These are phyloP conservation scores for Phaeosphaeria sp. DNA, from an alignment of 2,329 filamentous ascomycete genomes.

Conservation along the genomic window DNA sequence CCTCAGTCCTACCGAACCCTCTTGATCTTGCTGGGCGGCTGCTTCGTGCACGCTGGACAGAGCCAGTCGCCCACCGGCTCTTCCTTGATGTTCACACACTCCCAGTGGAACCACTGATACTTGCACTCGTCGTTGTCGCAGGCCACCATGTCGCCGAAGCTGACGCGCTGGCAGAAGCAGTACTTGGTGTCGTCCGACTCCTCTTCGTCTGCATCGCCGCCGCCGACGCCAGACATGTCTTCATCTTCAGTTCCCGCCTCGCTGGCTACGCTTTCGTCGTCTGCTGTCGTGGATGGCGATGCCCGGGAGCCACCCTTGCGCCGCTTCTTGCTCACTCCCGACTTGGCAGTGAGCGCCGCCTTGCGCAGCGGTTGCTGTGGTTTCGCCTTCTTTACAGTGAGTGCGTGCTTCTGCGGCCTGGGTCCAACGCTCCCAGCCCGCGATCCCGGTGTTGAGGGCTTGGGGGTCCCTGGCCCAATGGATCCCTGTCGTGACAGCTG, in stretches of 20 bases:
- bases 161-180: slow-evolving; percentile 82
- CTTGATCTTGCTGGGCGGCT: slow-evolving; percentile 51
- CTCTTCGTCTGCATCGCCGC: slow-evolving; percentile 60
- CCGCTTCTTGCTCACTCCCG: slow-evolving; percentile 47
- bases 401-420: slow-evolving; percentile 53
- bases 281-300: slow-evolving; percentile 53
- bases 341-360: slow-evolving; percentile 43
- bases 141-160: slow-evolving; percentile 87
- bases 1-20: slow-evolving; percentile 37
- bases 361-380: slow-evolving; percentile 58
- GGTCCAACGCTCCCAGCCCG: slow-evolving; percentile 69
- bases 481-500: slow-evolving; percentile 66
- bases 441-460: slow-evolving; percentile 60
- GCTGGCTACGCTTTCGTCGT: slow-evolving; percentile 63
- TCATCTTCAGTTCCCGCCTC: slow-evolving; percentile 50
- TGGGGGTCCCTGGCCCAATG: slow-evolving; percentile 69
- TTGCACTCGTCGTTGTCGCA: slow-evolving; percentile 84
- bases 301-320: slow-evolving; percentile 47
- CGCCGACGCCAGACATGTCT: slow-evolving; percentile 60
- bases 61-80: slow-evolving; percentile 60
- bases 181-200: slow-evolving; percentile 80
- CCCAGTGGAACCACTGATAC: slow-evolving; percentile 90
- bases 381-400: slow-evolving; percentile 61
- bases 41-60: slow-evolving; percentile 52
- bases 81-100: slow-evolving; percentile 58